phyloP scores from a whole-genome alignment of 345 rosid genomes.

The Rhizophora mangle region DNA sequence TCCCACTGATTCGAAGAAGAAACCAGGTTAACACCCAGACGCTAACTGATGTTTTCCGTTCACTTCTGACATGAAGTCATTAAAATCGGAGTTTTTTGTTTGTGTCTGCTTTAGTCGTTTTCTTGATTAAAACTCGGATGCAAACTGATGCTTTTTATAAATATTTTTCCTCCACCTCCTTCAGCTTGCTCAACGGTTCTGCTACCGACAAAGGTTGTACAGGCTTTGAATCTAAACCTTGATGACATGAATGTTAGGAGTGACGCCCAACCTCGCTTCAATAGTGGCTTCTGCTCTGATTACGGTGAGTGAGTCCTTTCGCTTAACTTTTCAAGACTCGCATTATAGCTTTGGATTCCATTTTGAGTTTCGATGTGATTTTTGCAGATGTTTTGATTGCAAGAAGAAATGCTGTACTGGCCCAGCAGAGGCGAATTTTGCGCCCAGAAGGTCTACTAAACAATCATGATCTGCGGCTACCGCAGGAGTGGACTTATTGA shows the following conservation, averaged over 20 bases:
- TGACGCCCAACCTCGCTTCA: slow-evolving; percentile 26
- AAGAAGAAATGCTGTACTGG: slow-evolving; percentile 26
- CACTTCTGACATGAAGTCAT: no score
- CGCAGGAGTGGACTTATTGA: slow-evolving; percentile 70
- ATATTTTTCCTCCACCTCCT: no score
- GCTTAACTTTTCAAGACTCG: no score
- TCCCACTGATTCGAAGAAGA: slow-evolving; percentile 17
- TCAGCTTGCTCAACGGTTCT: slow-evolving; percentile 17
- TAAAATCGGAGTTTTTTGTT: no score
- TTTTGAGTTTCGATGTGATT: neutral
- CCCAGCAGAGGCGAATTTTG: slow-evolving; percentile 28
- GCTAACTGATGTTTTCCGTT: no score
- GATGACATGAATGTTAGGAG: neutral
- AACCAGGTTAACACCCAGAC: neutral
- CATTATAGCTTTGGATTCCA: fast-evolving
- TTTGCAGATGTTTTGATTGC: slow-evolving; percentile 41
- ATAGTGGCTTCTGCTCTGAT: slow-evolving; percentile 23
- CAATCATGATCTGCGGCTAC: slow-evolving; percentile 44
- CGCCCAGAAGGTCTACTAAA: slow-evolving; percentile 21
- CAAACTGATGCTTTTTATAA: no score
- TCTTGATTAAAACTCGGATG: no score
- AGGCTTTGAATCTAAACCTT: slow-evolving; percentile 22
- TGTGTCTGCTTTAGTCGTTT: no score
- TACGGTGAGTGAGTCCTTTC: slow-evolving; percentile 21
- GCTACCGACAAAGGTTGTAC: slow-evolving; percentile 20